Percentiles rank a stretch among this genome's conserved stretches.
Evolutionary conservation across 2,329 filamentous ascomycete genomes (phyloP).

Genomic region (Penicillium rolfsii): DNA sequence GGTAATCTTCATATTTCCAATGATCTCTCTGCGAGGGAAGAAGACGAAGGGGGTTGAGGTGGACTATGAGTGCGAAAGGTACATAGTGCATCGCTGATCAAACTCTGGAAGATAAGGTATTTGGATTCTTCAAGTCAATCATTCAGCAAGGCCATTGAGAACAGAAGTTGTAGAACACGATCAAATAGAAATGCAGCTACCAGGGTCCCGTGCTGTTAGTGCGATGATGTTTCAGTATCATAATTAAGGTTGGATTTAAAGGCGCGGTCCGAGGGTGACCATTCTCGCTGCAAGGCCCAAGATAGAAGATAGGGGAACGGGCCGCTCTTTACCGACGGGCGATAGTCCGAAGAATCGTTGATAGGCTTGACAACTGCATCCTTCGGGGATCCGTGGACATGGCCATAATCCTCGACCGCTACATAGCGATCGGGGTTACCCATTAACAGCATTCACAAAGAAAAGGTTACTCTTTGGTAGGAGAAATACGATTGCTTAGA

Average conservation of each 20-base stretch:
- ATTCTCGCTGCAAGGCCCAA: not conserved
- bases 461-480: not conserved
- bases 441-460: not conserved
- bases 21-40: not conserved
- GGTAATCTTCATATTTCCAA: no score
- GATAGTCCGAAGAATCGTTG: not conserved
- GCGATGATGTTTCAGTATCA: not conserved
- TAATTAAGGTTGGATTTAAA: not conserved
- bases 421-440: not conserved
- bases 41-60: not conserved
- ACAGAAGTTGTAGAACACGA: not conserved
- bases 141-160: not conserved
- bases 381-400: not conserved
- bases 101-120: not conserved
- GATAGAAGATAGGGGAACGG: slow-evolving; percentile 6
- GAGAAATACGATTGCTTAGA: not conserved
- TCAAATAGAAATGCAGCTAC: not conserved
- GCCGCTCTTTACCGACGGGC: not conserved
- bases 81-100: not conserved
- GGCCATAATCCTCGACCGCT: not conserved
- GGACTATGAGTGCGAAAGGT: no score
- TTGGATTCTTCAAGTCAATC: not conserved
- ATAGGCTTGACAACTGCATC: no score
- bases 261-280: not conserved
- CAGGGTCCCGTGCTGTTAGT: not conserved